phyloP scores from a whole-genome alignment of 2,329 filamentous ascomycete genomes.

The Pseudogymnoascus sp. region DNA sequence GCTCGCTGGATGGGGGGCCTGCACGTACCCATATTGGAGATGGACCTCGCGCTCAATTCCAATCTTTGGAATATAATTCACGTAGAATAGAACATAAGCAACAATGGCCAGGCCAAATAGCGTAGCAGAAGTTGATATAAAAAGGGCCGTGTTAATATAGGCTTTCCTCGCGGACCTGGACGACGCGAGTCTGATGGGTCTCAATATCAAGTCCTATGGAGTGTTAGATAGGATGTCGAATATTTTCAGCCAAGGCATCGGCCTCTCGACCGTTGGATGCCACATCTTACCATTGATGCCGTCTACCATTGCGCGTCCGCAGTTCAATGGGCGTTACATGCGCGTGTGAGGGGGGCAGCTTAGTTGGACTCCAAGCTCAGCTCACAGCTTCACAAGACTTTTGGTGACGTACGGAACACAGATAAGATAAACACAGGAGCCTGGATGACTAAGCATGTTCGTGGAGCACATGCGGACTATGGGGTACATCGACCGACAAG shows the following conservation, averaged over 20 bases:
- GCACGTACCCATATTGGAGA: conserved; percentile 53
- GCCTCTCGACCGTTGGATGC: not conserved
- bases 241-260: not conserved
- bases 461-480: not conserved
- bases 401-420: not conserved
- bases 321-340: not conserved
- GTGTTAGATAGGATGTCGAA: not conserved
- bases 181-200: conserved; percentile 45
- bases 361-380: not conserved
- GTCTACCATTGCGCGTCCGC: not conserved
- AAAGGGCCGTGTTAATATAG: conserved; percentile 47
- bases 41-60: conserved; percentile 54
- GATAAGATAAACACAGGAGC: conserved; percentile 1
- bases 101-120: conserved; percentile 50
- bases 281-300: not conserved
- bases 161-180: conserved; percentile 56
- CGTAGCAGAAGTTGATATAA: conserved; percentile 37
- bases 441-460: not conserved
- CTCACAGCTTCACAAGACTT: conserved; percentile 4
- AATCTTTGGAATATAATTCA: conserved; percentile 58
- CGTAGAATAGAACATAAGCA: conserved; percentile 61
- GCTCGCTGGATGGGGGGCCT: not conserved
- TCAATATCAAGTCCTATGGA: conserved; percentile 42
- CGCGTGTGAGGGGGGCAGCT: not conserved
- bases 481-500: not conserved